Evolutionary conservation across 192 early-diverging fungal genomes (phyloP).

Genomic region (Umbelopsis sp.): DNA sequence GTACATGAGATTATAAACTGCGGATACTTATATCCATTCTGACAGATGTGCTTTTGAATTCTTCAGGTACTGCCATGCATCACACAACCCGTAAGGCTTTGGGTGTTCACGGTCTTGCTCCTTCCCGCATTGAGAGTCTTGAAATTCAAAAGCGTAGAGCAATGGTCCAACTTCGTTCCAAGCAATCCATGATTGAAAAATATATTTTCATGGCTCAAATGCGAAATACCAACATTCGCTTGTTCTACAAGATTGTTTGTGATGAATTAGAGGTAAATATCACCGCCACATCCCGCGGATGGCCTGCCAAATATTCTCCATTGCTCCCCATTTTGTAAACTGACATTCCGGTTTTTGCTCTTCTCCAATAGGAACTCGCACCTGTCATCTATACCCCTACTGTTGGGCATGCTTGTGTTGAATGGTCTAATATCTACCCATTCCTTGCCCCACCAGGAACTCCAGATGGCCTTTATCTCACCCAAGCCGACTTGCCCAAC

Average conservation of each 20-base stretch:
- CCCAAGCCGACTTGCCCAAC: conserved; percentile 73
- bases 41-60: not conserved
- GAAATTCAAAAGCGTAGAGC: conserved; percentile 77
- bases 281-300: not conserved
- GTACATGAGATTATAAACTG: not conserved
- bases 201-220: conserved; percentile 87
- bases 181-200: conserved; percentile 75
- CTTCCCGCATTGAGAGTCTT: conserved; percentile 73
- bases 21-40: not conserved
- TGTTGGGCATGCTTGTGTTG: conserved; percentile 83
- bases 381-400: conserved; percentile 85
- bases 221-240: conserved; percentile 72
- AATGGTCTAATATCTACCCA: conserved; percentile 88
- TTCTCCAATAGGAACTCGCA: conserved; percentile 63
- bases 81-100: conserved; percentile 54
- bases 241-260: conserved; percentile 84
- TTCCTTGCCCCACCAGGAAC: conserved; percentile 76
- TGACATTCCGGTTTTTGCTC: conserved; percentile 5
- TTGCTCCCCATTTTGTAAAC: not conserved
- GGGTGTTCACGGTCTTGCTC: conserved; percentile 70
- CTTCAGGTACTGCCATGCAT: conserved; percentile 64
- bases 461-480: conserved; percentile 87
- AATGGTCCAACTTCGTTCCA: conserved; percentile 66
- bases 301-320: not conserved
- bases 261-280: conserved; percentile 71